Conservation (phyloP, 2,329 filamentous ascomycete genomes). For the Pezicula carpinea region DNA sequence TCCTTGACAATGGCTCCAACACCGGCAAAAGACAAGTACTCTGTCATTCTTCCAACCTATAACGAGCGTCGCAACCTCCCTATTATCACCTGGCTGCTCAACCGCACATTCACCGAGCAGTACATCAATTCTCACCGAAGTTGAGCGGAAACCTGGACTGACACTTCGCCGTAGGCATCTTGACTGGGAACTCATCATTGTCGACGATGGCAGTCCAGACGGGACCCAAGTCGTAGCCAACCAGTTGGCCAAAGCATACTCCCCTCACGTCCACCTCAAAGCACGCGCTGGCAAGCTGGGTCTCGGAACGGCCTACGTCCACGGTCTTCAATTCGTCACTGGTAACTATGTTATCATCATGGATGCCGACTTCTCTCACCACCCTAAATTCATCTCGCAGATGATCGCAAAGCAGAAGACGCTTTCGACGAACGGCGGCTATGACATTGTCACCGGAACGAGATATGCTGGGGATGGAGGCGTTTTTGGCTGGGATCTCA, state of each 20-base stretch:
- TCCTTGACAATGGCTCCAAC: conserved; percentile 14
- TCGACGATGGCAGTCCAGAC: conserved; percentile 97
- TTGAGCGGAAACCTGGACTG: neutral
- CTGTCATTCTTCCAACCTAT: conserved; percentile 95
- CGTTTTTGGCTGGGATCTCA: conserved; percentile 95
- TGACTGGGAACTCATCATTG: conserved; percentile 95
- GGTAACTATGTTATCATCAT: conserved; percentile 99
- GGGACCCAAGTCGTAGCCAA: conserved; percentile 86
- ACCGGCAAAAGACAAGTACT: conserved; percentile 72
- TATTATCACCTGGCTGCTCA: conserved; percentile 90
- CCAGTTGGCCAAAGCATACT: conserved; percentile 85
- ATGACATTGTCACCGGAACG: conserved; percentile 96
- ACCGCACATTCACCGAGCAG: conserved; percentile 87
- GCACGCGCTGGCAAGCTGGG: conserved; percentile 69
- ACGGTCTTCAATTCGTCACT: conserved; percentile 68
- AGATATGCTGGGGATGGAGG: conserved; percentile 86
- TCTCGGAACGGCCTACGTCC: conserved; percentile 26
- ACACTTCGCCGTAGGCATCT: conserved; percentile 60
- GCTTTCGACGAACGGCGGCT: conserved; percentile 52
- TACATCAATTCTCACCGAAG: conserved; percentile 38
- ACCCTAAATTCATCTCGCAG: conserved; percentile 95
- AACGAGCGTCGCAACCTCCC: conserved; percentile 97
- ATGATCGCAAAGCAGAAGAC: conserved; percentile 81
- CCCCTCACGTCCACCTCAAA: conserved; percentile 75
- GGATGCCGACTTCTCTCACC: conserved; percentile 99